These are phyloP conservation scores for Blastobotrys proliferans DNA, from an alignment of 1,139 yeast genomes.

Conservation along the genomic window DNA sequence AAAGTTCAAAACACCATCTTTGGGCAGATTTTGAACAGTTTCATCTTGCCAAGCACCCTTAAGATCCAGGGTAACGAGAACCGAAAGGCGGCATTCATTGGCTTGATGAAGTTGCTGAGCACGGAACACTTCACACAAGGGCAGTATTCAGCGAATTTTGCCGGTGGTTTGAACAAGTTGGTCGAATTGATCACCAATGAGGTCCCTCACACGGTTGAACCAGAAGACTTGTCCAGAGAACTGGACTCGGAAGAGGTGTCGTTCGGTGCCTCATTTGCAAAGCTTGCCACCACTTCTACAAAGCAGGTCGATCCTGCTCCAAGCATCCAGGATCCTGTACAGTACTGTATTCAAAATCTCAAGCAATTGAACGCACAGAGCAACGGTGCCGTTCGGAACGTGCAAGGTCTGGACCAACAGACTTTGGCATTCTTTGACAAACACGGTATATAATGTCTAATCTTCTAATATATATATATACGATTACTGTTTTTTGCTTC, in stretches of 20 bases:
- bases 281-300: slow-evolving; percentile 57
- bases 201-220: slow-evolving; percentile 29
- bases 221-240: slow-evolving; percentile 31
- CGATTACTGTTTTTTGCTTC: too few relatives aligned
- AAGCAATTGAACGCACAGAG: slow-evolving; percentile 31
- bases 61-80: slow-evolving; percentile 66
- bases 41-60: slow-evolving; percentile 64
- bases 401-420: slow-evolving; percentile 38
- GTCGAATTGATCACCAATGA: slow-evolving; percentile 42
- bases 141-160: slow-evolving; percentile 42
- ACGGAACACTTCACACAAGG: slow-evolving; percentile 37
- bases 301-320: slow-evolving; percentile 69
- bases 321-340: slow-evolving; percentile 39
- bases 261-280: slow-evolving; percentile 83
- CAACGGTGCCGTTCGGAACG: slow-evolving; percentile 25
- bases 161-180: slow-evolving; percentile 51
- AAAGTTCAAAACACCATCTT: slow-evolving; percentile 60
- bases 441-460: slow-evolving; percentile 29
- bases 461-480: background rate
- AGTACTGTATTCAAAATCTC: slow-evolving; percentile 38
- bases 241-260: slow-evolving; percentile 60
- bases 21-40: slow-evolving; percentile 57
- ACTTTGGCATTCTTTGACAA: slow-evolving; percentile 34
- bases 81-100: slow-evolving; percentile 71
- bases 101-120: slow-evolving; percentile 58